phyloP scores from a whole-genome alignment of 306 rosid genomes.

The Inga laurina region DNA sequence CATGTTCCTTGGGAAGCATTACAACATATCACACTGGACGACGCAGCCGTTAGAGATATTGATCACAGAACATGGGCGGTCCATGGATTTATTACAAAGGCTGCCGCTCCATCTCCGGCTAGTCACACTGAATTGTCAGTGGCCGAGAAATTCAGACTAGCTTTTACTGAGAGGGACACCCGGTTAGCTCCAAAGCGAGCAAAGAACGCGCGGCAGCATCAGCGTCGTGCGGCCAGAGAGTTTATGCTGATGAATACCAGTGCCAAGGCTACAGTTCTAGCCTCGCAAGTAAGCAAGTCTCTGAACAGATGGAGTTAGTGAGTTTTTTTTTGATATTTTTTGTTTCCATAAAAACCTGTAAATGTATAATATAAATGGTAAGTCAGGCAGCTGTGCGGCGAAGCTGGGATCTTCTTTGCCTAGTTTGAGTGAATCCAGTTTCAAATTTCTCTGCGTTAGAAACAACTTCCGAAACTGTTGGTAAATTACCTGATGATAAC shows the following conservation, averaged over 20 bases:
- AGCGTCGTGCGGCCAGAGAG: slow-evolving; percentile 77
- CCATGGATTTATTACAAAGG: slow-evolving; percentile 45
- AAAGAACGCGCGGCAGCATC: slow-evolving; percentile 87
- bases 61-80: slow-evolving; percentile 79
- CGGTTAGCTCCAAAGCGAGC: slow-evolving; percentile 90
- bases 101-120: slow-evolving; percentile 33
- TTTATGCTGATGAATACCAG: slow-evolving; percentile 64
- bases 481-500: too few species aligned
- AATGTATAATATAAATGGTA: background rate
- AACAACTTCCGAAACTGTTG: too few species aligned
- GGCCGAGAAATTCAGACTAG: slow-evolving; percentile 90
- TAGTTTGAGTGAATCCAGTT: background rate
- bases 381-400: background rate
- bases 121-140: slow-evolving; percentile 61
- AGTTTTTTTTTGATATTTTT: background rate
- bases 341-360: background rate
- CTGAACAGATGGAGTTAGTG: slow-evolving; percentile 42
- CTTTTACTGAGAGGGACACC: slow-evolving; percentile 87
- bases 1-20: slow-evolving; percentile 78
- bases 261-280: slow-evolving; percentile 73
- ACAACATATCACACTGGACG: slow-evolving; percentile 58
- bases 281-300: slow-evolving; percentile 73
- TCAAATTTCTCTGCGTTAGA: too few species aligned
- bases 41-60: slow-evolving; percentile 51
- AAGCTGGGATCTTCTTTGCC: background rate